Evolutionary conservation across 1,284 basidiomycete species (phyloP).

Genomic region (Wallemia ichthyophaga): DNA sequence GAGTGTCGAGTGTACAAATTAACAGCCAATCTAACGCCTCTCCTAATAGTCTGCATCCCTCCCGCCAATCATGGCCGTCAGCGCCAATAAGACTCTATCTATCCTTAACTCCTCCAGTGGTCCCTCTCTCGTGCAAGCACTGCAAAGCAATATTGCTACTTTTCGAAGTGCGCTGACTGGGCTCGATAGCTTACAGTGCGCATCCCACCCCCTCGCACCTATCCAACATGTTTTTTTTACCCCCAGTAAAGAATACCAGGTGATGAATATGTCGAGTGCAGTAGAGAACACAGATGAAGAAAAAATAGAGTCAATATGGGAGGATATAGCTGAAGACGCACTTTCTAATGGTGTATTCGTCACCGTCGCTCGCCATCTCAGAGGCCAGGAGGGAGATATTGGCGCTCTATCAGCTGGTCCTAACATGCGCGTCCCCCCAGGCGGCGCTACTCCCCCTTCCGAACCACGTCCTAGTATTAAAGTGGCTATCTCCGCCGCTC

Average conservation of each 20-base stretch:
- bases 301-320: background rate
- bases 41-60: constrained; percentile 46
- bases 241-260: background rate
- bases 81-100: constrained; percentile 53
- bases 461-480: constrained; percentile 62
- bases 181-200: background rate
- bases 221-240: background rate
- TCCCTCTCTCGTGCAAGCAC: background rate
- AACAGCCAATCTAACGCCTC: background rate
- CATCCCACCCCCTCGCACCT: background rate
- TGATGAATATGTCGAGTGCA: background rate
- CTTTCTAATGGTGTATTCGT: constrained; percentile 36
- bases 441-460: constrained; percentile 15
- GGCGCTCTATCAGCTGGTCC: constrained; percentile 1
- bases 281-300: background rate
- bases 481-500: constrained; percentile 41
- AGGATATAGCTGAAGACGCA: background rate
- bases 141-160: background rate
- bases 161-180: background rate
- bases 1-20: background rate
- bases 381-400: constrained; percentile 33
- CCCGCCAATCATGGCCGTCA: constrained; percentile 64
- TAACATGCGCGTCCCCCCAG: background rate
- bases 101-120: constrained; percentile 29
- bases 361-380: constrained; percentile 46